Base-by-base conservation (phyloP, 768 basidiomycete genomes). In the Collybiopsis confluens region DNA sequence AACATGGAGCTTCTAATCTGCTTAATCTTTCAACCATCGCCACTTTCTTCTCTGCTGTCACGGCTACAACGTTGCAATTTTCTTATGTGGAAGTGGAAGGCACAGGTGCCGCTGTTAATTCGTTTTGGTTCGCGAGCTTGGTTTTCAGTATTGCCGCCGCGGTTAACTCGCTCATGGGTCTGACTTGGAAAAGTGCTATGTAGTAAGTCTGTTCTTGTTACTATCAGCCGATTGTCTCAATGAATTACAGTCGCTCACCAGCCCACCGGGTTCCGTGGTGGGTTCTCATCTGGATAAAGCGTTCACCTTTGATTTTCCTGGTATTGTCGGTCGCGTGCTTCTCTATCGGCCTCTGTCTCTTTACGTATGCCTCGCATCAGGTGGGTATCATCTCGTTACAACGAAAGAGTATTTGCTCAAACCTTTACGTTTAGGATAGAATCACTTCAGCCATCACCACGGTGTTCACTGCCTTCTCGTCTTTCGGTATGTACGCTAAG, bases 251-350 rank as follows among this genome's bases (percentile, higher is more conserved):
- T 64, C 86, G 86, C 51, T 87, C 85, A 35, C 87, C 86, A 18
- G 82, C 84, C 8, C 81, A 88, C 65, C 81, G 84, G 50, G 85
- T 88, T 40, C 86, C 87, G 1, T 88, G 86, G 86, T 88, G 87
- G 86, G 85, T 88, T 41, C 69, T 88, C 53, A 90, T 91, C 59
- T 92, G 88, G 89, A 91, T 91, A 71, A 91, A 90, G 64, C 75
- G 88, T 33, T 88, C 88, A 4, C 89, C 89, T 13, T 74, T 92
- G 30, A 86, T 90, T 57, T 90, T 91, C 71, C 80, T 91, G 43
- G 88, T 91, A 55, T 75, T 91, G 65, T 89, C 90, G 50, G 88
- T 91, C 42, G 86, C 87, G 37, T 87, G 85, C 67, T 92, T 92
- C 68, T 90, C 86, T 1, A 76, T 87, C 38, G 89, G 89, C 13